Base-by-base conservation (phyloP, 2,329 filamentous ascomycete species). In the Phialophora verrucosa region DNA sequence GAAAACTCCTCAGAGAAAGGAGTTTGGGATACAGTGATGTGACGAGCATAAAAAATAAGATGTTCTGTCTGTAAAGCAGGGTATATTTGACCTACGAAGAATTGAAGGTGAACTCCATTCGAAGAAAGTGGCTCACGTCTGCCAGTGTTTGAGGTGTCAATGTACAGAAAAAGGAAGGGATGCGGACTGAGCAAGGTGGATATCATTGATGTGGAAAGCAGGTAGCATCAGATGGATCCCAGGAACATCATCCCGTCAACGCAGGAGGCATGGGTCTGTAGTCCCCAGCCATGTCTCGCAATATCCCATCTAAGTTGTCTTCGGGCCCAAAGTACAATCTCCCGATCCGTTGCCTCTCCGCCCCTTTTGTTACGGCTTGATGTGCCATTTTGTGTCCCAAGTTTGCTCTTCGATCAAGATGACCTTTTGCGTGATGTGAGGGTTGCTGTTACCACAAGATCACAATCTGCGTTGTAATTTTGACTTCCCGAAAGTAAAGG, bases 401-500 rank as follows among this genome's bases (percentile, higher is more conserved):
- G 14, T 44, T 44, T 44, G 38, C 17, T 44, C 38, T 44, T 44
- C 38, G 38, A 44, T 17, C 29, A 31, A 31, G 57, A 49, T 14
- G 14, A 7, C 38, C 31, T 50, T 59, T 44, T 23, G 10, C 20
- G n/a, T 27, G 32, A 29, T 49, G 27, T 62, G 29, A 57, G 35
- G 38, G 27, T 59, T 17, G 35, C 17, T 50, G 35, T 14, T 32
- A 56, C 27, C 54, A 51, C 25, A 57, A 63, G 42, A 57, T 38
- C 61, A 50, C 47, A n/a, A 23, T 61, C n/a, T 54, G 29, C 35
- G 44, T 42, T n/a, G 31, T 61, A 53, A 53, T 61, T 42, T 23
- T 42, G 49, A 61, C 50, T 60, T 61, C 62, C 62, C 35, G 44
- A 51, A 57, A 57, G 38, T 29, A 31, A 63, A 57, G 35, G 44